phyloP scores from a whole-genome alignment of 345 rosid species.

The Viola odorata region DNA sequence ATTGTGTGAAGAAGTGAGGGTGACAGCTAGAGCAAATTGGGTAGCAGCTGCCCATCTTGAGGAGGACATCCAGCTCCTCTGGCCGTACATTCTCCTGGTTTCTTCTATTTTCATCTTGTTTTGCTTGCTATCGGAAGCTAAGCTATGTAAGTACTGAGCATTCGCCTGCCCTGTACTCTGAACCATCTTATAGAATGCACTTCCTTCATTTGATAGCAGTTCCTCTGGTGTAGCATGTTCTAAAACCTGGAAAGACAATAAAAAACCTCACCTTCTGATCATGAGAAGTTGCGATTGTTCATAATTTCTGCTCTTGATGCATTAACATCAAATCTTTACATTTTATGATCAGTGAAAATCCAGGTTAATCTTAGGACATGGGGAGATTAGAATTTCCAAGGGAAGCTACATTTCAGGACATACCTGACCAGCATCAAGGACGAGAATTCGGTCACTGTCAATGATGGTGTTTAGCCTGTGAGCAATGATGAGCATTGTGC shows the following conservation, averaged over 20 bases:
- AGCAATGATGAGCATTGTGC: conserved; percentile 31
- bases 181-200: conserved; percentile 29
- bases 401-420: conserved; percentile 3
- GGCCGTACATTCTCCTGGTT: background rate
- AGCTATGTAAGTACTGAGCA: conserved; percentile 22
- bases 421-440: conserved; percentile 33
- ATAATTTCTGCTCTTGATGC: background rate
- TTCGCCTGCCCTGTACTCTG: conserved; percentile 32
- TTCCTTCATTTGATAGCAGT: conserved; percentile 22
- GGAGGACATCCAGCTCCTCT: conserved; percentile 21
- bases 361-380: background rate
- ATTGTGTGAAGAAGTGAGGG: conserved; percentile 59
- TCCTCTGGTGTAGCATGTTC: conserved; percentile 30
- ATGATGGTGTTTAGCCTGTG: conserved; percentile 32
- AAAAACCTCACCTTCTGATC: background rate
- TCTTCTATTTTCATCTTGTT: background rate
- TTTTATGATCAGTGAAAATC: too few species aligned
- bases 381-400: background rate
- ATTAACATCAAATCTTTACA: too few species aligned
- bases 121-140: conserved; percentile 16
- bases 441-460: conserved; percentile 27
- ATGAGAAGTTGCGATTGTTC: background rate
- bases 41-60: conserved; percentile 44
- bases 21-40: conserved; percentile 57
- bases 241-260: conserved; percentile 13